Evolutionary conservation across 371 early-diverging fungal genomes (phyloP).

Genomic region (Nosema muscidifuracis): DNA sequence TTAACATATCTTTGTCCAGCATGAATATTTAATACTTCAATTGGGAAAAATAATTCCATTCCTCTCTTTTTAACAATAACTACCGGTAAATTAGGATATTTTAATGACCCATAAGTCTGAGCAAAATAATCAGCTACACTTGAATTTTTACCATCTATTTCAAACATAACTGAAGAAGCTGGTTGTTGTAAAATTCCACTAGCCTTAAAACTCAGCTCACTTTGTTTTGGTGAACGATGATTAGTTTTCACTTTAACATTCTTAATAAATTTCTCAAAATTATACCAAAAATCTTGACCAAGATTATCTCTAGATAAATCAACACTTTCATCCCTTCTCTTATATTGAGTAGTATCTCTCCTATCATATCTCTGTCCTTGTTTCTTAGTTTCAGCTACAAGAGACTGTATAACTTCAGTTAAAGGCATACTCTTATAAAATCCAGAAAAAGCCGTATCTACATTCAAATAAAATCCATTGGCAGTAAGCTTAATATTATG

Average conservation of each 20-base stretch:
- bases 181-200: constrained; percentile 11
- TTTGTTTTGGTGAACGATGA: constrained; percentile 16
- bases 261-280: constrained; percentile 29
- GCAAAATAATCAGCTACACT: constrained; percentile 56
- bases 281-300: constrained; percentile 3
- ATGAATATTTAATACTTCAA: constrained; percentile 49
- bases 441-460: constrained; percentile 40
- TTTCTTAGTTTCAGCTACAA: neutral
- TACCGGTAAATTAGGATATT: constrained; percentile 45
- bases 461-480: constrained; percentile 41
- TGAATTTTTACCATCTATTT: constrained; percentile 9
- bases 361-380: neutral
- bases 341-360: neutral
- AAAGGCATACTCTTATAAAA: constrained; percentile 39
- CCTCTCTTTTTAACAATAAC: constrained; percentile 41
- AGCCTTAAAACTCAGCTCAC: constrained; percentile 14
- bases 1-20: constrained; percentile 39
- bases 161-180: constrained; percentile 11
- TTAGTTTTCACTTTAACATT: constrained; percentile 23
- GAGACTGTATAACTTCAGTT: constrained; percentile 17
- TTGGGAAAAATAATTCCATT: constrained; percentile 39
- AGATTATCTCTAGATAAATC: constrained; percentile 1
- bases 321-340: neutral
- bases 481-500: constrained; percentile 30
- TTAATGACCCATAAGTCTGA: constrained; percentile 29